Conservation (phyloP, 345 rosid species). For the Populus ilicifolia region DNA sequence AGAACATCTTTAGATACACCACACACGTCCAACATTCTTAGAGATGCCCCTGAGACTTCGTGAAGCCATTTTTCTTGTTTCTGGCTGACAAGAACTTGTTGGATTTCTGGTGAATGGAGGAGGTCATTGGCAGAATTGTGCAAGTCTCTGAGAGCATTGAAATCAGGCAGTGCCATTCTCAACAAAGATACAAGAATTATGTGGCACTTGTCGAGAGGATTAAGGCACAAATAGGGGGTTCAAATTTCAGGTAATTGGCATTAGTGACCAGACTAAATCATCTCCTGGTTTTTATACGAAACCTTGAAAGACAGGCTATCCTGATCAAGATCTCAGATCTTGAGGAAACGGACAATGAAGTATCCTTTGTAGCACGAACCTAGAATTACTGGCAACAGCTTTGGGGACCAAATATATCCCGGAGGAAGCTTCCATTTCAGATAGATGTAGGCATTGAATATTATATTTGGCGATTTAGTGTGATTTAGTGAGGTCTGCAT, state of each 20-base stretch:
- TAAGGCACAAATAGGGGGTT: not conserved
- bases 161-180: constrained; percentile 49
- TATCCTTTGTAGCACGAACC: constrained; percentile 43
- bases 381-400: constrained; percentile 38
- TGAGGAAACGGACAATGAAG: constrained; percentile 40
- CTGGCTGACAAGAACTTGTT: constrained; percentile 40
- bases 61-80: constrained; percentile 53
- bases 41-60: constrained; percentile 57
- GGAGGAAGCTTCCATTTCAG: constrained; percentile 28
- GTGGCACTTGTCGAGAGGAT: not conserved
- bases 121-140: constrained; percentile 71
- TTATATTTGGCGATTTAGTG: not conserved
- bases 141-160: constrained; percentile 56
- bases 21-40: constrained; percentile 68
- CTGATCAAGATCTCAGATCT: constrained; percentile 28
- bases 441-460: not conserved
- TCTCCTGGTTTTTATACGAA: constrained; percentile 16
- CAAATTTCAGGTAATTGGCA: not conserved
- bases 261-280: not conserved
- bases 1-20: constrained; percentile 57
- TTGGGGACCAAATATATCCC: constrained; percentile 6
- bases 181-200: not conserved
- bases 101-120: constrained; percentile 55
- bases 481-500: constrained; percentile 15
- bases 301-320: constrained; percentile 2